These are phyloP conservation scores for Epichloe gansuensis DNA, from an alignment of 2,329 filamentous ascomycete genomes.

Conservation along the genomic window DNA sequence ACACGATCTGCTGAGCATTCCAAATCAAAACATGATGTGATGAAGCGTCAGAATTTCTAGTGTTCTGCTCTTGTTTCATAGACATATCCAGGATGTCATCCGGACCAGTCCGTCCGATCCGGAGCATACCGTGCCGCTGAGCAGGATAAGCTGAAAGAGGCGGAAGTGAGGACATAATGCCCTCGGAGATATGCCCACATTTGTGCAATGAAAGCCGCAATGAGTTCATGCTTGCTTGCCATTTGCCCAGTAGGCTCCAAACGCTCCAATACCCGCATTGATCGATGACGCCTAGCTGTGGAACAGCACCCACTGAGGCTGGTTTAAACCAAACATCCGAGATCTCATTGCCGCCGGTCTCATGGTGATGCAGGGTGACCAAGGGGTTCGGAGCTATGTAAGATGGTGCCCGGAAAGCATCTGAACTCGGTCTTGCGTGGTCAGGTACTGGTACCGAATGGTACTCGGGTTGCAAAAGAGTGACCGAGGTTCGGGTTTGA, in stretches of 20 bases:
- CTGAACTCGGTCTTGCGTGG: constrained; percentile 5
- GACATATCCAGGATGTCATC: constrained; percentile 12
- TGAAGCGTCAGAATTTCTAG: not conserved
- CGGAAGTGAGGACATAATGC: constrained; percentile 24
- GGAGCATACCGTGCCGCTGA: constrained; percentile 31
- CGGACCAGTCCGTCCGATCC: constrained; percentile 22
- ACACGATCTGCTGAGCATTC: constrained; percentile 23
- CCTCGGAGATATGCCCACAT: constrained; percentile 33
- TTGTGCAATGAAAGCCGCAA: constrained; percentile 21
- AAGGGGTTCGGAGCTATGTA: constrained; percentile 44
- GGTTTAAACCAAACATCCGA: constrained; percentile 56
- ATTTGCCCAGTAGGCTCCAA: constrained; percentile 43
- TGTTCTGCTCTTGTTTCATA: constrained; percentile 6
- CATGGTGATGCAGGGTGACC: constrained; percentile 35
- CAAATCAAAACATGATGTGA: constrained; percentile 22
- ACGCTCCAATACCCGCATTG: constrained; percentile 53
- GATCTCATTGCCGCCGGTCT: constrained; percentile 44
- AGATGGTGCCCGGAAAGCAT: constrained; percentile 25
- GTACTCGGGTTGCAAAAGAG: constrained; percentile 39
- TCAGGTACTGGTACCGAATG: constrained; percentile 23
- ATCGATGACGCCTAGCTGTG: constrained; percentile 56
- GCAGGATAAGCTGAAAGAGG: constrained; percentile 15
- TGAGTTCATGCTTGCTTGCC: constrained; percentile 21
- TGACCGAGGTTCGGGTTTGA: constrained; percentile 40
- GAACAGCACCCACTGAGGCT: constrained; percentile 29